phyloP scores from a whole-genome alignment of 768 basidiomycete genomes.

The Lactarius hatsudake region DNA sequence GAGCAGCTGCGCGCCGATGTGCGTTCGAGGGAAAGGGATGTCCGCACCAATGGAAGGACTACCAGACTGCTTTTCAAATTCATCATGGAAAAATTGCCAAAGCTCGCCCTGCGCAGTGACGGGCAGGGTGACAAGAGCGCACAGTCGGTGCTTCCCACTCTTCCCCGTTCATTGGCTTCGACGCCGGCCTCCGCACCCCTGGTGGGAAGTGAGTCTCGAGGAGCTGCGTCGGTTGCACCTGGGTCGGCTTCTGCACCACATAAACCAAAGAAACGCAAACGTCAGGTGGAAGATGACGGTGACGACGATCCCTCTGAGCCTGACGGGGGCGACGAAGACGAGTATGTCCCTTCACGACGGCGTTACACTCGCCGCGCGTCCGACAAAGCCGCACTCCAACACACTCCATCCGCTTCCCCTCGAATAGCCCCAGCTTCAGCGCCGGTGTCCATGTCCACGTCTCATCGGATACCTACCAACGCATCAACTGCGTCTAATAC shows the following conservation, averaged over 20 bases:
- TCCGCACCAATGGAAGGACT: slow-evolving; percentile 61
- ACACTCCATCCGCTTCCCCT: not conserved
- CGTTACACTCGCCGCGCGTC: not conserved
- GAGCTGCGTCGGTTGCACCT: not conserved
- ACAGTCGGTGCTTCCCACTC: slow-evolving; percentile 10
- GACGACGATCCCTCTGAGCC: not conserved
- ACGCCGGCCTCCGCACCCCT: not conserved
- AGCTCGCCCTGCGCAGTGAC: slow-evolving; percentile 23
- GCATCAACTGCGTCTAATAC: not conserved
- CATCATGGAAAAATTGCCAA: slow-evolving; percentile 37
- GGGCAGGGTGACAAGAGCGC: slow-evolving; percentile 27
- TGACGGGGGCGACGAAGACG: not conserved
- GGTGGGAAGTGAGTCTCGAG: not conserved
- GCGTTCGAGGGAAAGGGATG: slow-evolving; percentile 55
- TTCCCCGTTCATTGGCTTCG: not conserved
- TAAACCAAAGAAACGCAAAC: slow-evolving; percentile 15
- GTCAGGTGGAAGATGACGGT: not conserved
- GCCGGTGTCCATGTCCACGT: not conserved
- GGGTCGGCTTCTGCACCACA: not conserved
- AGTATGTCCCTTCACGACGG: slow-evolving; percentile 3
- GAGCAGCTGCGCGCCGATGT: slow-evolving; percentile 53
- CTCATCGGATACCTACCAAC: not conserved
- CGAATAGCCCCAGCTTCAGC: not conserved
- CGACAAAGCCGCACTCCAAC: slow-evolving; percentile 1
- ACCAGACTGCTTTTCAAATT: slow-evolving; percentile 55